Conservation (phyloP, 2,329 filamentous ascomycete species). For the Fusarium vanettenii region DNA sequence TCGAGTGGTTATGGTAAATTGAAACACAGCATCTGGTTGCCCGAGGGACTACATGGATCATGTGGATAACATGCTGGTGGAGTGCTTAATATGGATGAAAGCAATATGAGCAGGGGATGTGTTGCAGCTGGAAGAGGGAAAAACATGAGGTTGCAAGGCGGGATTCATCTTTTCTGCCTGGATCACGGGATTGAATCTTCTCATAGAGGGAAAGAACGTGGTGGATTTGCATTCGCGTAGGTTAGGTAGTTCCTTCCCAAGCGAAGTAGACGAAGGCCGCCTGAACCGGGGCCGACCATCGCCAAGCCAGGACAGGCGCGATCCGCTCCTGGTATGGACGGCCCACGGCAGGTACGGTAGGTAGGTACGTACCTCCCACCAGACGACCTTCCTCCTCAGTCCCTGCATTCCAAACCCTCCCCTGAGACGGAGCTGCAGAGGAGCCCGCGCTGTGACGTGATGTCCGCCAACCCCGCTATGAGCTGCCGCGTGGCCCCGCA, state of each 20-base stretch:
- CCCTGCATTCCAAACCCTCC: slow-evolving; percentile 34
- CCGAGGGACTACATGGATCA: slow-evolving; percentile 40
- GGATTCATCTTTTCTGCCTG: slow-evolving; percentile 11
- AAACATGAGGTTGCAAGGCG: background rate
- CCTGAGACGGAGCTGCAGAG: background rate
- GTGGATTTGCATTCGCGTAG: background rate
- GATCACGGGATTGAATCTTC: background rate
- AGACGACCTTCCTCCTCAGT: background rate
- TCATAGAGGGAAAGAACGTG: slow-evolving; percentile 7
- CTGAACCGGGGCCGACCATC: background rate
- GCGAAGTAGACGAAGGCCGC: background rate
- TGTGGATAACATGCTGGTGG: slow-evolving; percentile 39
- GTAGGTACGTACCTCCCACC: slow-evolving; percentile 33
- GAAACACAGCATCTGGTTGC: slow-evolving; percentile 36
- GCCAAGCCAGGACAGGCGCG: slow-evolving; percentile 23
- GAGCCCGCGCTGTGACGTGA: slow-evolving; percentile 37
- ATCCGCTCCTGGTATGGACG: background rate
- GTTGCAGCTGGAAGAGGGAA: background rate
- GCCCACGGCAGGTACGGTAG: background rate
- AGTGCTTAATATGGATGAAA: slow-evolving; percentile 13
- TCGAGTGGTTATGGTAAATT: slow-evolving; percentile 27
- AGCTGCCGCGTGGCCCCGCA: slow-evolving; percentile 36
- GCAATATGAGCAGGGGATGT: slow-evolving; percentile 10
- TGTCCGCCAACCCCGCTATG: slow-evolving; percentile 38
- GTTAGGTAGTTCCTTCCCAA: slow-evolving; percentile 11